Evolutionary conservation across 73 alveolate genomes (phyloP).

Genomic region (Breviolum minutum): DNA sequence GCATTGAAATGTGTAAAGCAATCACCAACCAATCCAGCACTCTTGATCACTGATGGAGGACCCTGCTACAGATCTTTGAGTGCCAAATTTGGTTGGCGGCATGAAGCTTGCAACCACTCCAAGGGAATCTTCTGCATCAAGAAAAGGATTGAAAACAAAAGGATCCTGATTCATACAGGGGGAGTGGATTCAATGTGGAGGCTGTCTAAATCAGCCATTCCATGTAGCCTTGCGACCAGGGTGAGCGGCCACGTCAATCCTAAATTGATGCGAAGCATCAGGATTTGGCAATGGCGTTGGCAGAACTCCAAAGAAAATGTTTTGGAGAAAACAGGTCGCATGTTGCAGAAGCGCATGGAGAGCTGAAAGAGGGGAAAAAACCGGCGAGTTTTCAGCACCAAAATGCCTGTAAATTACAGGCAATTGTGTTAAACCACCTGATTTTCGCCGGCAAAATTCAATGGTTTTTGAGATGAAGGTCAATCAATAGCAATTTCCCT

Average conservation of each 20-base stretch:
- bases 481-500: background rate
- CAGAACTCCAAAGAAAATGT: background rate
- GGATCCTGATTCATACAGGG: background rate
- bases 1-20: too few relatives aligned
- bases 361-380: background rate
- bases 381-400: background rate
- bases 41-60: background rate
- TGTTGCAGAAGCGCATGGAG: background rate
- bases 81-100: background rate
- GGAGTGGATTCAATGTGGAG: background rate
- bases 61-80: background rate
- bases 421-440: too few relatives aligned
- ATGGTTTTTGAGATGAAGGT: too few relatives aligned
- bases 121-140: background rate
- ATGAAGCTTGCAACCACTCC: background rate
- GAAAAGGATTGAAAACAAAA: background rate
- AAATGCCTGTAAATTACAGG: background rate
- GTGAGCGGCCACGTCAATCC: too few relatives aligned
- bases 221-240: background rate
- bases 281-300: constrained; percentile 7
- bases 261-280: background rate
- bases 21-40: too few relatives aligned
- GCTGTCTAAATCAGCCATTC: background rate
- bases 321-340: background rate
- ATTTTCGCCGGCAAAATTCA: too few relatives aligned